phyloP scores from a whole-genome alignment of 2,329 filamentous ascomycete genomes.

The Dryadomyces quercus-mongolicae region DNA sequence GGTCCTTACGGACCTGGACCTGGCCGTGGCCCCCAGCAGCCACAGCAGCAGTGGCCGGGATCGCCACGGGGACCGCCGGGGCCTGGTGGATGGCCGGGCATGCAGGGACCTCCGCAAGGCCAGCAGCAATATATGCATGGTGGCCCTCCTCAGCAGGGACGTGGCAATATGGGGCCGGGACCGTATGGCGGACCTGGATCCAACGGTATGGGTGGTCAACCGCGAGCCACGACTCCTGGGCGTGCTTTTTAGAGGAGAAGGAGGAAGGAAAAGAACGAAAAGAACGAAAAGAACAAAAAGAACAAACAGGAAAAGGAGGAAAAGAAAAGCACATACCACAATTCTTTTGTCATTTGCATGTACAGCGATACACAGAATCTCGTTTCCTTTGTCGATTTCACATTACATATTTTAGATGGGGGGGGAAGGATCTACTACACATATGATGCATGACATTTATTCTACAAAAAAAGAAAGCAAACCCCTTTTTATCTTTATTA shows the following conservation, averaged over 20 bases:
- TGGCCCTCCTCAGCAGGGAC: neutral
- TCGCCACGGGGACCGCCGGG: neutral
- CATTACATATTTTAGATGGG: neutral
- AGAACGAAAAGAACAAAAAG: neutral
- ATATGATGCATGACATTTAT: neutral
- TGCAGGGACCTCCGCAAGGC: constrained; percentile 9
- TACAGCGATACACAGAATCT: neutral
- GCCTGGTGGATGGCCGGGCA: neutral
- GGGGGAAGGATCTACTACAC: neutral
- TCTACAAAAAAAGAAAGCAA: neutral
- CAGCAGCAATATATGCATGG: constrained; percentile 1
- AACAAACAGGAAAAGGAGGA: neutral
- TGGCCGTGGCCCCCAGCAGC: constrained; percentile 6
- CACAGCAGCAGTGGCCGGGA: constrained; percentile 1
- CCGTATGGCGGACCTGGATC: constrained; percentile 10
- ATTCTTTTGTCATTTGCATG: neutral
- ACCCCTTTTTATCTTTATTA: neutral
- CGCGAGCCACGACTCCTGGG: constrained; percentile 11
- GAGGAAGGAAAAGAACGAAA: neutral
- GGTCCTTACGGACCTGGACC: constrained; percentile 9
- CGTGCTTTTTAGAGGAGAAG: constrained; percentile 18
- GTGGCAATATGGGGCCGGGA: neutral
- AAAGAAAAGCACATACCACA: no score
- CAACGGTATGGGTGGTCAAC: constrained; percentile 12
- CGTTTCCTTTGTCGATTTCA: neutral